Evolutionary conservation across 192 early-diverging fungal species (phyloP).

Genomic region (Oehlia diaphana): DNA sequence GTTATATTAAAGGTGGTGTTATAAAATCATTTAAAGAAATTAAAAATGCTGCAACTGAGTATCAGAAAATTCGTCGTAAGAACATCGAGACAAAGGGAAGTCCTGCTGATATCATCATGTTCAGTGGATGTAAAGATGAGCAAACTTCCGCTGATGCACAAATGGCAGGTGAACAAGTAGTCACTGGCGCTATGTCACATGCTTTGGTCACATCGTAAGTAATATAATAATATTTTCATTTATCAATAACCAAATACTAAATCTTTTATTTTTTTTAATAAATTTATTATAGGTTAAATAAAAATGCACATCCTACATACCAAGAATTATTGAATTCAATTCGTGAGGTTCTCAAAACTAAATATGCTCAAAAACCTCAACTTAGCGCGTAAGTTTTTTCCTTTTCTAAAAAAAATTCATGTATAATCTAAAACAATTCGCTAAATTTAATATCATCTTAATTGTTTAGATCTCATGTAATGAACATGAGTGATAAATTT

Average conservation of each 20-base stretch:
- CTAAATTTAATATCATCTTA: neutral
- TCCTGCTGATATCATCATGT: slow-evolving; percentile 75
- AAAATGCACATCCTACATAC: slow-evolving; percentile 65
- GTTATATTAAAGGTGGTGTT: slow-evolving; percentile 47
- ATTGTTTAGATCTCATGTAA: slow-evolving; percentile 32
- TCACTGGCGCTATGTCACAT: slow-evolving; percentile 76
- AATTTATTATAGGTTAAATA: slow-evolving; percentile 38
- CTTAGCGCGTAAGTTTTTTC: slow-evolving; percentile 48
- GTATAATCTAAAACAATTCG: neutral
- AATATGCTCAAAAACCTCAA: slow-evolving; percentile 81
- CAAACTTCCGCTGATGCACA: slow-evolving; percentile 80
- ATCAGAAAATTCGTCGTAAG: slow-evolving; percentile 27
- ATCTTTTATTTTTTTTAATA: neutral
- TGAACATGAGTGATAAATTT: slow-evolving; percentile 41
- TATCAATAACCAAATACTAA: slow-evolving; percentile 24
- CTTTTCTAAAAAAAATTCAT: neutral
- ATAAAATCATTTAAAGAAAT: slow-evolving; percentile 32
- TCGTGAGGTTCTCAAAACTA: slow-evolving; percentile 59
- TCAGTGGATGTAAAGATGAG: slow-evolving; percentile 80
- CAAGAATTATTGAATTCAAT: slow-evolving; percentile 68
- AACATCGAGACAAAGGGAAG: slow-evolving; percentile 42
- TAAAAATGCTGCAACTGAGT: slow-evolving; percentile 31
- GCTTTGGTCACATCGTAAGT: slow-evolving; percentile 60
- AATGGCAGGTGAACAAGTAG: slow-evolving; percentile 41
- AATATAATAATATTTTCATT: neutral